Evolutionary conservation across 257 asterid genomes (phyloP).

Genomic region (Rubia yunnanensis): DNA sequence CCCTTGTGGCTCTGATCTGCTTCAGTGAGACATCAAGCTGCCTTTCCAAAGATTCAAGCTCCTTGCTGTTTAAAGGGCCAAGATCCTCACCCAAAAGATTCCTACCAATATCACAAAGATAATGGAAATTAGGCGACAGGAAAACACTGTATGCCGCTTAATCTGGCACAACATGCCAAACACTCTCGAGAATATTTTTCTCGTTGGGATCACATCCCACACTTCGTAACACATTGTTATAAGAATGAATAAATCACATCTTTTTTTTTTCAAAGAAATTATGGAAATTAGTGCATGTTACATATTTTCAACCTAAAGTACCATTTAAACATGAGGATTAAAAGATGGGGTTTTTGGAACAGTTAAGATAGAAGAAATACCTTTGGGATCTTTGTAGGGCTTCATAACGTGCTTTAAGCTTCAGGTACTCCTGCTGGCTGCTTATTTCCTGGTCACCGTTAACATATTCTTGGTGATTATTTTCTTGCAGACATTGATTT

Average conservation of each 20-base stretch:
- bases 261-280: neutral
- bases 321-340: neutral
- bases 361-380: slow-evolving; percentile 17
- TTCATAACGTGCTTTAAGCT: slow-evolving; percentile 92
- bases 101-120: slow-evolving; percentile 24
- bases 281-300: neutral
- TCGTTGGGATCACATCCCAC: neutral
- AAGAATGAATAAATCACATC: neutral
- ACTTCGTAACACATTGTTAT: neutral
- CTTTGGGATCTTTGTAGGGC: slow-evolving; percentile 93
- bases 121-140: neutral
- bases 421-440: slow-evolving; percentile 97
- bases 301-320: neutral
- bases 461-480: neutral
- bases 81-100: slow-evolving; percentile 97
- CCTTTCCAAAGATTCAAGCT: slow-evolving; percentile 88
- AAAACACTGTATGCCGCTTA: neutral
- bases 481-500: neutral
- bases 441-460: slow-evolving; percentile 62
- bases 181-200: neutral
- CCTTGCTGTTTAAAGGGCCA: slow-evolving; percentile 91
- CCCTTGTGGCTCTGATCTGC: slow-evolving; percentile 94
- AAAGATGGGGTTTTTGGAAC: neutral
- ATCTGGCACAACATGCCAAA: no score
- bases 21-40: slow-evolving; percentile 92